Evolutionary conservation across 345 rosid species (phyloP).

Genomic region (Dipteronia sinensis): DNA sequence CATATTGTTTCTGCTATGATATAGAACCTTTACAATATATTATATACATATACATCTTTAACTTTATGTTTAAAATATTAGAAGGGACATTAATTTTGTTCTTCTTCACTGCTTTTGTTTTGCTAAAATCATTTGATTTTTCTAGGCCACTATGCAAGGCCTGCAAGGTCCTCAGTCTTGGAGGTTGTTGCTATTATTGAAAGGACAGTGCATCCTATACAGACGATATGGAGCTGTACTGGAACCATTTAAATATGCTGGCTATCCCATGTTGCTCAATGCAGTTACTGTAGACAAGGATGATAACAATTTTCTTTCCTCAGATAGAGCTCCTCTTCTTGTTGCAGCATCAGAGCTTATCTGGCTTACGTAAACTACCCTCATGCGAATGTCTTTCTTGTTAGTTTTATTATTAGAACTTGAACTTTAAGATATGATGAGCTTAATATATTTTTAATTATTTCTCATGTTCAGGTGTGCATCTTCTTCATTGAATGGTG

Average conservation of each 20-base stretch:
- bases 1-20: not conserved
- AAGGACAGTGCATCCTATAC: slow-evolving; percentile 96
- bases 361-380: slow-evolving; percentile 73
- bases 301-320: slow-evolving; percentile 88
- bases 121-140: slow-evolving; percentile 21
- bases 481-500: slow-evolving; percentile 96
- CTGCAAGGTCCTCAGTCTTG: slow-evolving; percentile 99
- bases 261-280: slow-evolving; percentile 96
- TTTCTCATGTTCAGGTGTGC: slow-evolving; percentile 64
- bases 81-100: slow-evolving; percentile 9
- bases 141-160: slow-evolving; percentile 99
- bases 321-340: slow-evolving; percentile 91
- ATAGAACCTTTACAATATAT: not conserved
- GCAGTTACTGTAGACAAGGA: slow-evolving; percentile 89
- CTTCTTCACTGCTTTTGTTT: not conserved
- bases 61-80: not conserved
- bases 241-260: slow-evolving; percentile 98
- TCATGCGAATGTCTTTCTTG: slow-evolving; percentile 15
- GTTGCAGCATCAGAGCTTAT: slow-evolving; percentile 98
- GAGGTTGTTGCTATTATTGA: slow-evolving; percentile 93
- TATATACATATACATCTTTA: not conserved
- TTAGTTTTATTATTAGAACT: slow-evolving; percentile 17
- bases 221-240: slow-evolving; percentile 79
- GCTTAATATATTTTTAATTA: not conserved
- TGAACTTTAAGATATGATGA: slow-evolving; percentile 4